Conservation (phyloP, 345 rosid genomes). For the Salix arbutifolia region DNA sequence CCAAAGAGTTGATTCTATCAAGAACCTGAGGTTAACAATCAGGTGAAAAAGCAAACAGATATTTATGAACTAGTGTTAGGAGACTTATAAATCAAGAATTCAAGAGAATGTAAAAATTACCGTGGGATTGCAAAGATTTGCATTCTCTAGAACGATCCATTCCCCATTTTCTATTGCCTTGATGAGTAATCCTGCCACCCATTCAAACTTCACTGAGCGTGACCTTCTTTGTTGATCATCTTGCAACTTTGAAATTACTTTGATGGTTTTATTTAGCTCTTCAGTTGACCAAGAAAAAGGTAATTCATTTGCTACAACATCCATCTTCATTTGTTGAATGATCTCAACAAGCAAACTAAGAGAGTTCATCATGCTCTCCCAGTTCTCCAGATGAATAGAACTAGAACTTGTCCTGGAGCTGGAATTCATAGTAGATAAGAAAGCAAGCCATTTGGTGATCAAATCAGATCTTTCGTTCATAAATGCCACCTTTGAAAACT, state of each 20-base stretch:
- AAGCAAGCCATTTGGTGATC: constrained; percentile 60
- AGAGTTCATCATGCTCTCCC: constrained; percentile 31
- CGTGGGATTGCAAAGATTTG: constrained; percentile 96
- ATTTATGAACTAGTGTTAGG: constrained; percentile 4
- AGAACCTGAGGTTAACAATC: constrained; percentile 56
- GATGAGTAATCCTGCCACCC: constrained; percentile 76
- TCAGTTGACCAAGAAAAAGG: constrained; percentile 48
- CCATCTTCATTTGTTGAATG: constrained; percentile 43
- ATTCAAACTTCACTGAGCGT: constrained; percentile 77
- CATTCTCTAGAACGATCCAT: constrained; percentile 87
- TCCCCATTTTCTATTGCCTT: constrained; percentile 96
- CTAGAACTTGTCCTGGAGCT: constrained; percentile 34
- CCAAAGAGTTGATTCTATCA: constrained; percentile 94
- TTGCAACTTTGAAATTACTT: constrained; percentile 55
- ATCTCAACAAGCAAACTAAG: constrained; percentile 51
- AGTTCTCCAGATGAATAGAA: constrained; percentile 22
- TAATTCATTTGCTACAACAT: constrained; percentile 32
- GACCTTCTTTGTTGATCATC: constrained; percentile 34
- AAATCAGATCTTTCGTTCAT: constrained; percentile 38
- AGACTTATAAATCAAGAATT: constrained; percentile 8
- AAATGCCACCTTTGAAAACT: constrained; percentile 40
- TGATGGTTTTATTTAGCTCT: constrained; percentile 46
- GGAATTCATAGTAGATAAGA: constrained; percentile 43
- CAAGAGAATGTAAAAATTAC: constrained; percentile 31
- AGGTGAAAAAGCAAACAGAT: neutral